Evolutionary conservation across 352 stramenopile species (phyloP).

Genomic region (Phytophthora litchii): DNA sequence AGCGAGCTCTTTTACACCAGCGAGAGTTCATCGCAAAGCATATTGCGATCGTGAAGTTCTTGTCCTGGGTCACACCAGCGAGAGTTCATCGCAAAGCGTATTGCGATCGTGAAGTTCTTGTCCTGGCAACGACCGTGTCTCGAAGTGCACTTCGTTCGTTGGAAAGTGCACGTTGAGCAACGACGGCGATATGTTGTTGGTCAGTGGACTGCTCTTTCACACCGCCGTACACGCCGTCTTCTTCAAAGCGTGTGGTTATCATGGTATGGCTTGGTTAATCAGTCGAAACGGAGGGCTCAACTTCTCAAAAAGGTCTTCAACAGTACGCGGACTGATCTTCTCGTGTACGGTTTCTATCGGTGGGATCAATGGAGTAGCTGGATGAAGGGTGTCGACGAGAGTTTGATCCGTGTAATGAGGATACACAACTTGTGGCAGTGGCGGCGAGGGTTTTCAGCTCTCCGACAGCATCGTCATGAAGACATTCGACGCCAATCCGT

Average conservation of each 20-base stretch:
- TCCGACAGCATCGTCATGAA: conserved; percentile 30
- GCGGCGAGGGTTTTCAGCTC: conserved; percentile 26
- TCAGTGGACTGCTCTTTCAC: conserved; percentile 3
- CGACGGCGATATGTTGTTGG: conserved; percentile 16
- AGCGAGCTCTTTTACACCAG: conserved; percentile 6
- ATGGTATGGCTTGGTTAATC: conserved; percentile 6
- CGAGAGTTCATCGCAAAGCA: conserved; percentile 21
- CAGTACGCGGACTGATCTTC: conserved; percentile 5
- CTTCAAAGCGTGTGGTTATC: conserved; percentile 17
- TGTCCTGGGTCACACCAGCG: conserved; percentile 25
- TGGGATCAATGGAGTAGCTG: conserved; percentile 18
- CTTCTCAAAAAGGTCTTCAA: conserved; percentile 5
- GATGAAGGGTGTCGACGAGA: conserved; percentile 9
- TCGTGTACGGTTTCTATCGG: conserved; percentile 10
- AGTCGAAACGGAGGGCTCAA: conserved; percentile 16
- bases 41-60: conserved; percentile 31
- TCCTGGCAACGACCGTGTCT: conserved; percentile 39
- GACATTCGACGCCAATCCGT: conserved; percentile 42
- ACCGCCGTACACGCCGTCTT: conserved; percentile 1
- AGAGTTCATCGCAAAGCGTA: conserved; percentile 20
- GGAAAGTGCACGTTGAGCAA: conserved; percentile 25
- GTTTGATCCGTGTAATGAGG: conserved; percentile 18
- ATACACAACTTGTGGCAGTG: conserved; percentile 18
- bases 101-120: conserved; percentile 32
- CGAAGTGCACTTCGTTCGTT: conserved; percentile 29